These are phyloP conservation scores for Borealophlyctis nickersoniae DNA, from an alignment of 192 early-diverging fungal genomes.

Conservation along the genomic window DNA sequence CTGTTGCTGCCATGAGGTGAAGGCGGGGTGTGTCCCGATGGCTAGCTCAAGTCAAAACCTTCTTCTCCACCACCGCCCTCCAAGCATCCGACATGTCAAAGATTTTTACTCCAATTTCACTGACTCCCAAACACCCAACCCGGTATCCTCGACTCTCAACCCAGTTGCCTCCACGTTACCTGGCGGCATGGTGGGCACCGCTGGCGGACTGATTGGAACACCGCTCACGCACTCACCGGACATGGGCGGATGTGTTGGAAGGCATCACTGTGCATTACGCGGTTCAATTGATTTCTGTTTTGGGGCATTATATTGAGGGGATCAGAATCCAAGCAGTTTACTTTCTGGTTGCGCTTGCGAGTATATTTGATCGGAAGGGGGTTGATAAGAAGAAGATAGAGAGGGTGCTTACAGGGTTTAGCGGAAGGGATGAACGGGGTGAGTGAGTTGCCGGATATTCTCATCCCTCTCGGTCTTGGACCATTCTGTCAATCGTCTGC, in stretches of 20 bases:
- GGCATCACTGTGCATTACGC: constrained; percentile 37
- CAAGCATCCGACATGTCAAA: constrained; percentile 23
- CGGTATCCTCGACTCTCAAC: constrained; percentile 3
- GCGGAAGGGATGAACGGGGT: constrained; percentile 47
- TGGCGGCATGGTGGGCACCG: background rate
- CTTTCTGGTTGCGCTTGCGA: constrained; percentile 38
- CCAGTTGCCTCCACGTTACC: background rate
- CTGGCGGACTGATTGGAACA: background rate
- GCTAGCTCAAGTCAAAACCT: constrained; percentile 36
- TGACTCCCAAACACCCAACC: background rate
- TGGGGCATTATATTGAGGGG: constrained; percentile 42
- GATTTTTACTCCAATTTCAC: constrained; percentile 4
- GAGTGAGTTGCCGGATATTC: background rate
- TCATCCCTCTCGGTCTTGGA: background rate
- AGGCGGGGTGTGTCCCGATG: too few species aligned
- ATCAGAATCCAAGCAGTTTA: constrained; percentile 39
- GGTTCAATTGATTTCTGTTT: constrained; percentile 47
- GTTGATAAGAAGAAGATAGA: constrained; percentile 36
- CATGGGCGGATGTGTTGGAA: constrained; percentile 31
- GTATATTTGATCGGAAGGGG: constrained; percentile 31
- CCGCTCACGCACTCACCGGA: constrained; percentile 10
- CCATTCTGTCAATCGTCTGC: too few species aligned
- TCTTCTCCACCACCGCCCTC: constrained; percentile 40
- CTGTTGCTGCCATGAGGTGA: too few species aligned
- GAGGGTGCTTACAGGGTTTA: constrained; percentile 27